Evolutionary conservation across 169 alveolate species (phyloP).

Genomic region (Plasmodium gallinaceum): DNA sequence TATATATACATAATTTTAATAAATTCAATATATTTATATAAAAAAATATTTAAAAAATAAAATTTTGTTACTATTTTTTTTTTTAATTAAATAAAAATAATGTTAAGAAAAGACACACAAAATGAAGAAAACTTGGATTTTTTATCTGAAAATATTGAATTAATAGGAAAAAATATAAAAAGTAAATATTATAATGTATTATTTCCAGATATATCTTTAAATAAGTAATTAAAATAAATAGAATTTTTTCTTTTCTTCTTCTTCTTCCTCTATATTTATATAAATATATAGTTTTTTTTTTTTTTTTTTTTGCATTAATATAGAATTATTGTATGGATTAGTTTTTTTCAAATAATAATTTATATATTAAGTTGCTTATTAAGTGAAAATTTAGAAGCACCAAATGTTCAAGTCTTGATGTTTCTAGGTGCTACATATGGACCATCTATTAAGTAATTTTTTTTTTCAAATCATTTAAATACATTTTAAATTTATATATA

Average conservation of each 20-base stretch:
- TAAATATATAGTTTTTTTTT: neutral
- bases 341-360: constrained; percentile 63
- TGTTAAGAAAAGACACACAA: constrained; percentile 25
- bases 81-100: constrained; percentile 8
- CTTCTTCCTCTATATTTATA: neutral
- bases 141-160: constrained; percentile 26
- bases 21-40: neutral
- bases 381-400: constrained; percentile 57
- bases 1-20: neutral
- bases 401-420: constrained; percentile 57
- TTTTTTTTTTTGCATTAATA: neutral
- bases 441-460: constrained; percentile 54
- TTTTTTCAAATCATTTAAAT: neutral
- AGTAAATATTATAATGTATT: constrained; percentile 27
- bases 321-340: constrained; percentile 74
- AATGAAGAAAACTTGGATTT: constrained; percentile 8
- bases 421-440: constrained; percentile 76
- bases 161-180: constrained; percentile 13
- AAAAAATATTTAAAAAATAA: neutral
- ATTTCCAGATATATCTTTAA: constrained; percentile 55
- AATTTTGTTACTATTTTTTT: neutral
- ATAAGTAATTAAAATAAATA: constrained; percentile 17
- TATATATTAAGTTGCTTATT: constrained; percentile 64
- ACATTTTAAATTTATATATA: neutral
- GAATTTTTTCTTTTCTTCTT: too few relatives aligned